These are phyloP conservation scores for Sapria himalayana DNA, from an alignment of 345 rosid species.

Conservation along the genomic window DNA sequence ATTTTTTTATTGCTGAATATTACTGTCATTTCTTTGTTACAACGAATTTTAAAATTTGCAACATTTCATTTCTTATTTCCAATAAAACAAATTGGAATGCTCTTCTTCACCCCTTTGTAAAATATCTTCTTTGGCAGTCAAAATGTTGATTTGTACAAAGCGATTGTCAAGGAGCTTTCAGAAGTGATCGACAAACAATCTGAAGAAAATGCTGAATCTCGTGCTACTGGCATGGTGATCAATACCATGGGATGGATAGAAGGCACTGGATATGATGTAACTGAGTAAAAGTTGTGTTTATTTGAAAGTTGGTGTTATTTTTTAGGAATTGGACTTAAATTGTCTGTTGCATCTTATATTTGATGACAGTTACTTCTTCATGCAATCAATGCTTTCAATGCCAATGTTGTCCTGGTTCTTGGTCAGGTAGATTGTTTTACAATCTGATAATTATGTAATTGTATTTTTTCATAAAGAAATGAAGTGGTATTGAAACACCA, in stretches of 20 bases:
- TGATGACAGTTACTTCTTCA: conserved; percentile 55
- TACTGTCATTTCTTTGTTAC: too few relatives aligned
- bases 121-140: conserved; percentile 23
- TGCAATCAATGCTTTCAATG: conserved; percentile 59
- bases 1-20: too few relatives aligned
- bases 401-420: conserved; percentile 70
- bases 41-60: too few relatives aligned
- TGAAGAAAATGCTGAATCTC: conserved; percentile 43
- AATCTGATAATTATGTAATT: too few relatives aligned
- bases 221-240: conserved; percentile 81
- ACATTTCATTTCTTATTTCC: too few relatives aligned
- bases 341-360: not conserved
- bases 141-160: conserved; percentile 52
- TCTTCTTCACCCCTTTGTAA: too few relatives aligned
- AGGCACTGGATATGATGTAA: conserved; percentile 70
- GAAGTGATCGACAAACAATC: conserved; percentile 64
- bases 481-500: too few relatives aligned
- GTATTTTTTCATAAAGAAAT: too few relatives aligned
- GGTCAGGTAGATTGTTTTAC: conserved; percentile 72
- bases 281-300: not conserved
- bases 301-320: not conserved
- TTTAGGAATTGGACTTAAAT: not conserved
- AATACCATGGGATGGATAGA: conserved; percentile 98
- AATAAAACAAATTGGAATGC: too few relatives aligned
- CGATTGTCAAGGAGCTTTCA: conserved; percentile 68